Evolutionary conservation across 164 flowering plant species (phyloP).

Genomic region (Warburgia ugandensis): DNA sequence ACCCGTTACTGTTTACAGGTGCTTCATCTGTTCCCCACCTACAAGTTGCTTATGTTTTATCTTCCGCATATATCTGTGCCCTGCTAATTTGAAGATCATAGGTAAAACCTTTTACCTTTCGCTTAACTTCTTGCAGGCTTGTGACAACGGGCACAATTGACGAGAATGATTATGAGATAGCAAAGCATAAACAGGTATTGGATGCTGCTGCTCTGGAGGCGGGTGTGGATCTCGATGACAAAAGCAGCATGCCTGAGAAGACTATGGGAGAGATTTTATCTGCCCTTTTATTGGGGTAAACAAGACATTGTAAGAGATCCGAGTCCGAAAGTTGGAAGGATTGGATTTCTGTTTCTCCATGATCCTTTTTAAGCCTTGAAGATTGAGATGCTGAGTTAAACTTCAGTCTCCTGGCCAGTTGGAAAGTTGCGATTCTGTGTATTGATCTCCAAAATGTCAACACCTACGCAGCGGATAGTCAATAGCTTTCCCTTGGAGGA

Average conservation of each 20-base stretch:
- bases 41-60: too few species aligned
- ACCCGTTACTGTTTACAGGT: slow-evolving; percentile 89
- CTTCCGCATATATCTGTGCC: neutral
- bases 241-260: slow-evolving; percentile 50
- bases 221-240: slow-evolving; percentile 48
- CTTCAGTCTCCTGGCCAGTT: too few species aligned
- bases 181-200: slow-evolving; percentile 72
- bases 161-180: slow-evolving; percentile 92
- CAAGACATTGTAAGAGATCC: too few species aligned
- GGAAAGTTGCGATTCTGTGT: too few species aligned
- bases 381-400: too few species aligned
- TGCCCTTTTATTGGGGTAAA: slow-evolving; percentile 42
- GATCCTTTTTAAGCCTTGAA: too few species aligned
- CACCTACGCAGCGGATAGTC: too few species aligned
- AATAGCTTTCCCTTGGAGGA: too few species aligned
- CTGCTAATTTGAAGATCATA: too few species aligned
- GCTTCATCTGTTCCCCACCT: neutral
- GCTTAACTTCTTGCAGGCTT: slow-evolving; percentile 40
- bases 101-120: neutral
- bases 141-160: slow-evolving; percentile 90
- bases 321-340: too few species aligned
- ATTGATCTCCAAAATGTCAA: too few species aligned
- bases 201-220: slow-evolving; percentile 92
- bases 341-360: too few species aligned
- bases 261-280: slow-evolving; percentile 97